phyloP scores from a whole-genome alignment of 192 early-diverging fungal species.

The Podila verticillata region DNA sequence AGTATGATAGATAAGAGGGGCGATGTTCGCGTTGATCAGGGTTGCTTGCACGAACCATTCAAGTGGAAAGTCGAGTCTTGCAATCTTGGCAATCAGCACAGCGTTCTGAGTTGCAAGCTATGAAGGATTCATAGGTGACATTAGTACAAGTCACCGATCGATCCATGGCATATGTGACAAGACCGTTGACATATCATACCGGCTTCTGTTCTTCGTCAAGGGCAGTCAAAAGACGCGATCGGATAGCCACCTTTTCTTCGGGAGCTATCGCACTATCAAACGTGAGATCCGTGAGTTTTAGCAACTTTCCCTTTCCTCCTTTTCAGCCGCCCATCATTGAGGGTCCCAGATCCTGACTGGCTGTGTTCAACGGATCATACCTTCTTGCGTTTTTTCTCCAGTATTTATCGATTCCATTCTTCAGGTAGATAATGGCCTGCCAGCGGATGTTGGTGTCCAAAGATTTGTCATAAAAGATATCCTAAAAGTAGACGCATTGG shows the following conservation, averaged over 20 bases:
- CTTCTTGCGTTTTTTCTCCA: conserved; percentile 83
- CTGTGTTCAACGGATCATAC: conserved; percentile 45
- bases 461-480: conserved; percentile 77
- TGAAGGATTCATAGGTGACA: not conserved
- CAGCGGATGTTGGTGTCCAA: conserved; percentile 73
- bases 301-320: not conserved
- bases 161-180: no score
- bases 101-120: conserved; percentile 81
- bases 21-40: not conserved
- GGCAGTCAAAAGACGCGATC: conserved; percentile 66
- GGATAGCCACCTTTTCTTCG: conserved; percentile 79
- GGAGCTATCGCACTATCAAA: conserved; percentile 65
- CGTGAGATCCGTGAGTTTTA: not conserved
- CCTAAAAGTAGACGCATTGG: conserved; percentile 53
- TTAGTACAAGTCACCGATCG: not conserved
- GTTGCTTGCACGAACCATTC: conserved; percentile 75
- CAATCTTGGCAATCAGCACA: conserved; percentile 82
- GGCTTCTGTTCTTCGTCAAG: conserved; percentile 77
- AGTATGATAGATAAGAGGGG: not conserved
- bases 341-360: not conserved
- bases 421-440: conserved; percentile 82
- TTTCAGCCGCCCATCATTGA: not conserved
- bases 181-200: conserved; percentile 35
- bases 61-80: conserved; percentile 85
- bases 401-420: conserved; percentile 92